Percentiles rank a stretch among this genome's conserved stretches.
Conservation (phyloP, 352 stramenopile species). For the Pythium sp. region DNA sequence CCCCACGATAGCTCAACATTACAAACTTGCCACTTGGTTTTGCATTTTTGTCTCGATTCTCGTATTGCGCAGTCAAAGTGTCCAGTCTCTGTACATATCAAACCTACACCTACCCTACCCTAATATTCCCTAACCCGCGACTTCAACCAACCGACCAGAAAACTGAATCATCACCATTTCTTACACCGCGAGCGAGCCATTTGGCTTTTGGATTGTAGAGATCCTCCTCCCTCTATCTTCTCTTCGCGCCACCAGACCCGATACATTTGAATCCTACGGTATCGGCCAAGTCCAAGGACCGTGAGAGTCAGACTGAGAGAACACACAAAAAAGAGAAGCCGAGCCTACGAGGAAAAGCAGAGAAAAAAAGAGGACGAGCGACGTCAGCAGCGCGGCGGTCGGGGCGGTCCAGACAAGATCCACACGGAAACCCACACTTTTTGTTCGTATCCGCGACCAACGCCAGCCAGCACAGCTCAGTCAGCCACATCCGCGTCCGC, state of each 20-base stretch:
- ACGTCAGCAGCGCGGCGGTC: not conserved
- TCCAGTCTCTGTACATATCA: not conserved
- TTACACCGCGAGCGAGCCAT: conserved; percentile 7
- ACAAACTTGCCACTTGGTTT: not conserved
- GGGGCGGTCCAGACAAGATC: conserved; percentile 19
- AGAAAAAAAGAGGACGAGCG: conserved; percentile 2
- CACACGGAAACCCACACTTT: conserved; percentile 17
- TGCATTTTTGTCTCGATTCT: not conserved
- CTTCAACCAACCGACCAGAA: conserved; percentile 17
- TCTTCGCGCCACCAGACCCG: not conserved
- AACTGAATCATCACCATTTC: conserved; percentile 25
- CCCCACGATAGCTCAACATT: conserved; percentile 5
- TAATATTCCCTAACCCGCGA: not conserved
- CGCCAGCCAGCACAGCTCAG: conserved; percentile 4
- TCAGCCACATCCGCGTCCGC: not conserved
- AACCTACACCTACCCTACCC: conserved; percentile 4
- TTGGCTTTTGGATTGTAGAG: conserved; percentile 1
- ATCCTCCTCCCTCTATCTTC: not conserved
- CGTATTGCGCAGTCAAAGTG: not conserved
- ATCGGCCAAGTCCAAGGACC: not conserved
- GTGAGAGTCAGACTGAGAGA: conserved; percentile 16
- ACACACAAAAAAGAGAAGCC: conserved; percentile 15
- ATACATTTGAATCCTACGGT: not conserved
- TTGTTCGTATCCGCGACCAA: conserved; percentile 17
- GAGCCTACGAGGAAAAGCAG: not conserved